Evolutionary conservation across 2,329 filamentous ascomycete species (phyloP), one percentile per base, ranked within the genome.

Genomic region (Trichoderma lentiforme): DNA sequence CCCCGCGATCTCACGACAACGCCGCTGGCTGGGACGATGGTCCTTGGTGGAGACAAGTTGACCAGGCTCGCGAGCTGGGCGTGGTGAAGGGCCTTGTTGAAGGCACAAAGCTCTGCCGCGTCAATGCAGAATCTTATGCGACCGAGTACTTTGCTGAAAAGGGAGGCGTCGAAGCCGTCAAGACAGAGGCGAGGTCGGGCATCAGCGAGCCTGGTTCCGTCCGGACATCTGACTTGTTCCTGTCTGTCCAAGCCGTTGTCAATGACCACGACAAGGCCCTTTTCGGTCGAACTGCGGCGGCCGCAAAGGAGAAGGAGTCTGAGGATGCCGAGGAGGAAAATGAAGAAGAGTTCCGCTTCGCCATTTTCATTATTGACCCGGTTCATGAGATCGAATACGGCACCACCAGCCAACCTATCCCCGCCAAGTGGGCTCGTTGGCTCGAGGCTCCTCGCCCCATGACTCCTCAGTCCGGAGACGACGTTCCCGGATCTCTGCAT

Each of bases 221-320:
- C 14, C 90, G 96, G 71, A 97, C 92, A 78, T 97, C 93, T 72
- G 94, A 99, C 80, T 93, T 99, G 74, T 99, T 99, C 87, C 86
- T 99, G 36, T 90, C 95, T n/a, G 91, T 99, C 39, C 96, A 99
- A 83, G 94, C 96, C 11, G 89, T 98, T 77, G 87, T 85, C 66
- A 88, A 92, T 74, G 86, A 89, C 9, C 84, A 84, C 1, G 89
- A 92, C 73, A 84, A 86, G 71, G 87, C 89, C 1, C 84, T 97
- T 1, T 97, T 97, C 79, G 84, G 90, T 75, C 82, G 89, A 78
- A 81, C 86, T 76, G 76, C 87, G 4, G 82, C 84, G 0, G 82
- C 81, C 72, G 84, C 88, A 71, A 87, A 88, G 74, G 87, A 89
- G 74, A 87, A 89, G 73, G 87, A 88, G 6, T 34, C 66, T 15